A percentile compares a stretch with the other conserved stretches of the same genome.
Conservation (phyloP, 2,329 filamentous ascomycete species). For the Huntiella savannae region DNA sequence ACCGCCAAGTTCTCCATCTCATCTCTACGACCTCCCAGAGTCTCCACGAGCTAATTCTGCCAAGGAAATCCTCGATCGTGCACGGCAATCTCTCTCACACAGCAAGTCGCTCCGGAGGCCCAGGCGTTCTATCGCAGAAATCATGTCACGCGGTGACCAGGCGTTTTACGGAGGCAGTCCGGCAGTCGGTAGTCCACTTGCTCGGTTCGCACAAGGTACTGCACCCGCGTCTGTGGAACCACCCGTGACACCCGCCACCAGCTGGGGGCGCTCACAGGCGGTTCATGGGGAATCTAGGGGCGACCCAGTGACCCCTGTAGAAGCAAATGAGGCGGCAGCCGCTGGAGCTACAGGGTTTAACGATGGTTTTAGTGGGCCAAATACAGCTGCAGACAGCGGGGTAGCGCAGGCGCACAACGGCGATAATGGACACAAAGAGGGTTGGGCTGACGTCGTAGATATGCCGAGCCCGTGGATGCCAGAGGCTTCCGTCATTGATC, state of each 20-base stretch:
- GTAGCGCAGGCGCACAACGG: neutral
- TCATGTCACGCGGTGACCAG: neutral
- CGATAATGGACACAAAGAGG: neutral
- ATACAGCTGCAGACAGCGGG: neutral
- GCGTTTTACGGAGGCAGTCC: neutral
- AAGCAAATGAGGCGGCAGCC: no score
- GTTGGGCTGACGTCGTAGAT: no score
- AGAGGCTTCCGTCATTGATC: neutral
- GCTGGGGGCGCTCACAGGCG: neutral
- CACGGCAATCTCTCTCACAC: neutral
- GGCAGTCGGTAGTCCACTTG: neutral
- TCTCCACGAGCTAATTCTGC: slow-evolving; percentile 7
- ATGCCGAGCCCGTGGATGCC: slow-evolving; percentile 10
- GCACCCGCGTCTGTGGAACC: neutral
- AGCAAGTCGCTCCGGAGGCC: neutral
- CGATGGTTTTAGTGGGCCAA: neutral
- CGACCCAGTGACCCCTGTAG: no score
- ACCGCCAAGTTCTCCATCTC: neutral
- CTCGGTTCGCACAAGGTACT: neutral
- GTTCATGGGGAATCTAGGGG: no score
- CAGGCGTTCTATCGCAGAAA: neutral
- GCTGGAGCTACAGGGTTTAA: no score
- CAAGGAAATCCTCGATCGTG: slow-evolving; percentile 1
- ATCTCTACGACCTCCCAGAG: slow-evolving; percentile 8
- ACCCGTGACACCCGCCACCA: slow-evolving; percentile 11